Conservation (phyloP, 2,329 filamentous ascomycete genomes). For the Dactylellina leptospora region DNA sequence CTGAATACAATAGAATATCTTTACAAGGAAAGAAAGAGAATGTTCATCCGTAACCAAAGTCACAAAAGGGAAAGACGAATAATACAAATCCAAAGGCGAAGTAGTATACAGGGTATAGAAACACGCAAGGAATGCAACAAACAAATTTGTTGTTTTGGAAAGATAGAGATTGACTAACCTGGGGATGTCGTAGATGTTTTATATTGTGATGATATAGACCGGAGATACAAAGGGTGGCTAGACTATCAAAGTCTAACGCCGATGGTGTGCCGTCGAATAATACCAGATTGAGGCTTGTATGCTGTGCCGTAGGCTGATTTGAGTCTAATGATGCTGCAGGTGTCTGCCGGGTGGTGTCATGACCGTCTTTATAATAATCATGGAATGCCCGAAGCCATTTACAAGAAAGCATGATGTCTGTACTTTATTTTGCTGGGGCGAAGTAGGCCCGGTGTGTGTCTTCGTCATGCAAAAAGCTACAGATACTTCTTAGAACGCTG, state of each 20-base stretch:
- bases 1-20: constrained; percentile 5
- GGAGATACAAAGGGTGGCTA: constrained; percentile 30
- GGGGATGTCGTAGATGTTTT: constrained; percentile 46
- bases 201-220: constrained; percentile 37
- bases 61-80: neutral
- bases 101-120: constrained; percentile 23
- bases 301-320: constrained; percentile 52
- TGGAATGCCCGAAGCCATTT: constrained; percentile 46
- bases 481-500: constrained; percentile 22
- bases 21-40: neutral
- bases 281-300: constrained; percentile 47
- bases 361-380: constrained; percentile 53
- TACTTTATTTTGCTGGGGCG: constrained; percentile 51
- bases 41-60: neutral
- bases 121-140: constrained; percentile 10
- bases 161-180: constrained; percentile 31
- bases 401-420: constrained; percentile 44
- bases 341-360: constrained; percentile 53
- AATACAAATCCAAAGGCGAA: constrained; percentile 3
- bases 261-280: constrained; percentile 41
- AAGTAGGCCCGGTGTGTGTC: constrained; percentile 26
- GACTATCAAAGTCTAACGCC: constrained; percentile 14
- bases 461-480: constrained; percentile 42
- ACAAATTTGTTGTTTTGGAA: constrained; percentile 24
- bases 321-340: constrained; percentile 48